These are phyloP conservation scores for Yamadazyma blattariae DNA, from an alignment of 1,139 yeast genomes.

Conservation along the genomic window DNA sequence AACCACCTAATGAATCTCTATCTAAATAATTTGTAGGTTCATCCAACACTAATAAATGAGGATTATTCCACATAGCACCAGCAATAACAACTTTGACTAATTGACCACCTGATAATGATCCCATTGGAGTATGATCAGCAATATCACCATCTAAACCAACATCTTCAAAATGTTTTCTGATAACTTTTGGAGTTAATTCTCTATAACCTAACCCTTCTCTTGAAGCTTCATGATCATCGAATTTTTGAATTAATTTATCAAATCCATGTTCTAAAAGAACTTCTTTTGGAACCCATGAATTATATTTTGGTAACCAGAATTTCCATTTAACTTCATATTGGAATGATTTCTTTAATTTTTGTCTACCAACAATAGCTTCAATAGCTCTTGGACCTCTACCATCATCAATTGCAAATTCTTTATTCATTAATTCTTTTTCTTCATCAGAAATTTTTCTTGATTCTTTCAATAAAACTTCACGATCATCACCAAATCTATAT, in stretches of 20 bases:
- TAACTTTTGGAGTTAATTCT: conserved; percentile 85
- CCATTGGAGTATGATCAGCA: conserved; percentile 97
- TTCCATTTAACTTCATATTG: conserved; percentile 97
- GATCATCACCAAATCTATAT: conserved; percentile 95
- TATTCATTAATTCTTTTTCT: conserved; percentile 76
- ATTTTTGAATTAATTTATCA: conserved; percentile 82
- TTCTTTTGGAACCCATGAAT: conserved; percentile 91
- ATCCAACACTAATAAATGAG: conserved; percentile 94
- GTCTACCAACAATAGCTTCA: conserved; percentile 96
- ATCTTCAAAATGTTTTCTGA: conserved; percentile 94
- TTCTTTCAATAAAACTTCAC: conserved; percentile 92
- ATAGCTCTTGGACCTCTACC: conserved; percentile 87
- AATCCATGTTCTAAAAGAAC: conserved; percentile 77
- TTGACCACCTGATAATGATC: conserved; percentile 97
- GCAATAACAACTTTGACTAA: conserved; percentile 98
- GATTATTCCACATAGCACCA: conserved; percentile 99
- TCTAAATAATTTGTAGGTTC: conserved; percentile 99
- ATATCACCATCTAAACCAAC: conserved; percentile 97
- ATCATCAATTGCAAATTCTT: conserved; percentile 76
- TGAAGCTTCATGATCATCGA: conserved; percentile 97
- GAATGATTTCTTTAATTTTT: conserved; percentile 91
- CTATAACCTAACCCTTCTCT: conserved; percentile 98
- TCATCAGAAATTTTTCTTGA: conserved; percentile 84
- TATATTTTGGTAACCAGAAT: conserved; percentile 87
- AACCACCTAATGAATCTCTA: conserved; percentile 95